phyloP scores from a whole-genome alignment of 495 filamentous ascomycete genomes.

The Penicillium robsamsonii region DNA sequence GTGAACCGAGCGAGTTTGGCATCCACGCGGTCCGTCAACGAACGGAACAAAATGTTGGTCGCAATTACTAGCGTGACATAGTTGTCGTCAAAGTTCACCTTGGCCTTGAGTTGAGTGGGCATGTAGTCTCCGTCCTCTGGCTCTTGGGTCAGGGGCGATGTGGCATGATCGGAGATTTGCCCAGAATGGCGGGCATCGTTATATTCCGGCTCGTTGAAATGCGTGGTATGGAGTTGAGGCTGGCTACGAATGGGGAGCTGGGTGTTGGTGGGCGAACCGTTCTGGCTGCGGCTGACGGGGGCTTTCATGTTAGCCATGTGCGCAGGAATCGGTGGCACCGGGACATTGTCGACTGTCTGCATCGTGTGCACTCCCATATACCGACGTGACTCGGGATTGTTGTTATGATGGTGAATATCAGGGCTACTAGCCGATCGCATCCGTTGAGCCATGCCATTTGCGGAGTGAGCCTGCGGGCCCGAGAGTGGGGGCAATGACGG shows the following conservation, averaged over 20 bases:
- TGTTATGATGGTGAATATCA: slow-evolving; percentile 58
- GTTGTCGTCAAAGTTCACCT: slow-evolving; percentile 78
- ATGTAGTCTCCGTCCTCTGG: slow-evolving; percentile 39
- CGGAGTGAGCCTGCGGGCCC: slow-evolving; percentile 53
- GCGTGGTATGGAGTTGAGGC: slow-evolving; percentile 30
- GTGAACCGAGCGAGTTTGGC: slow-evolving; percentile 85
- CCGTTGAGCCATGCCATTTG: slow-evolving; percentile 50
- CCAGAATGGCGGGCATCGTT: slow-evolving; percentile 29
- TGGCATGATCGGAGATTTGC: slow-evolving; percentile 37
- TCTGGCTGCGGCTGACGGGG: slow-evolving; percentile 66
- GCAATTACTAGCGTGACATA: slow-evolving; percentile 91
- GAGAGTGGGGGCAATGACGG: slow-evolving; percentile 82
- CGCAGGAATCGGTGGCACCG: slow-evolving; percentile 60
- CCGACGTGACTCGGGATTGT: slow-evolving; percentile 41
- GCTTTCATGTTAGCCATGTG: slow-evolving; percentile 58
- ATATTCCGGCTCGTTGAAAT: slow-evolving; percentile 44
- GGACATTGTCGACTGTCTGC: slow-evolving; percentile 66
- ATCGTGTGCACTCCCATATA: slow-evolving; percentile 57
- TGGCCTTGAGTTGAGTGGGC: slow-evolving; percentile 81
- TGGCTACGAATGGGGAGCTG: slow-evolving; percentile 48
- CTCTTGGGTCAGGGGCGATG: slow-evolving; percentile 37
- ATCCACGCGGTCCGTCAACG: slow-evolving; percentile 93
- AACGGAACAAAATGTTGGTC: slow-evolving; percentile 89
- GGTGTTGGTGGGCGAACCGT: slow-evolving; percentile 57
- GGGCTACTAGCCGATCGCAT: slow-evolving; percentile 70